Base-by-base conservation (phyloP, 371 early-diverging fungal species). In the Zychaea mexicana region DNA sequence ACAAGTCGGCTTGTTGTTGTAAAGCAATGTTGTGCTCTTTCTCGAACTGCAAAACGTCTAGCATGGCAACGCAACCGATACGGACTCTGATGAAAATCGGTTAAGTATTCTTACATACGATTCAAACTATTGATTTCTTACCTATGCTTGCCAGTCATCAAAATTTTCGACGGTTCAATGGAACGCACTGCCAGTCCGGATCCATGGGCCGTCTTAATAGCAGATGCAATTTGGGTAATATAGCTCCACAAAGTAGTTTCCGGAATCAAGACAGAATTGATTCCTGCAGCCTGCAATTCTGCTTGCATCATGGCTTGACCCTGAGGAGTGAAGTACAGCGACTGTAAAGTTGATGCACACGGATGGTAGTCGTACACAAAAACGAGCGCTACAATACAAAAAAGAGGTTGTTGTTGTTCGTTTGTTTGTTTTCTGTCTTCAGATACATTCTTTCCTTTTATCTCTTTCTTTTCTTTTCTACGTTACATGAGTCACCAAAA, bases 291-390 rank as follows among this genome's bases (percentile, higher is more conserved):
- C 74, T 84, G 75, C 46, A 73, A 38, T 66, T 74, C 59, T 26
- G 72, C 74, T 19, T 72, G 79, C 53, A 80, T 65, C 1, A 78
- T 70, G 0, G 85, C 75, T 58, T 85, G 87, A 12, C 82, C 83
- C 57, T 81, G 82, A 2, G 80, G 77, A 9, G 83, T 76, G 62
- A 94, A 90, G 70, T 94, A 84, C 17, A 88, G 85, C 22, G 85
- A 77, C 65, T 72, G 83, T 15, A 96, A 71, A 0, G 94, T 95
- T 56, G 77, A 81, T 15, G 96, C 80, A 39, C 91, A 85, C 6
- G 98, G 97, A 78, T 93, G 91, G 74, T 92, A 96, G 67, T 96
- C 96, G 71, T 94, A 95, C 4, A 92, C 92, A 70, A 95, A 88
- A 2, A 94, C 84, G 10, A 94, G 81, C 0, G 94, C 91, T 91